A percentile compares a stretch with the other conserved stretches of the same genome.
Evolutionary conservation across 345 rosid genomes (phyloP).

Genomic region (Luvunga scandens): DNA sequence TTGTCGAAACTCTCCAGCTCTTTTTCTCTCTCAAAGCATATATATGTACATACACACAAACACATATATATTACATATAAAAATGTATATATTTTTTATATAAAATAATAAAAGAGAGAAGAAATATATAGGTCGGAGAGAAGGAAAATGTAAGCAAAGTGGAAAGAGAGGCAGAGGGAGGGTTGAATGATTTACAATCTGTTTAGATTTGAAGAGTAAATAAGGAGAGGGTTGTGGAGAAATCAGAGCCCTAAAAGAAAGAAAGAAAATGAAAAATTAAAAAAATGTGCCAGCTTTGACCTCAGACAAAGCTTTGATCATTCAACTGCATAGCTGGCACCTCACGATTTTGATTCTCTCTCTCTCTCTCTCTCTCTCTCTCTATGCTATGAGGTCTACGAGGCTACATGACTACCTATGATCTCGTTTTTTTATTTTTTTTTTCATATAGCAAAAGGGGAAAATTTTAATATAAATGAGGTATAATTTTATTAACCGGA

Average conservation of each 20-base stretch:
- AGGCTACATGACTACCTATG: not conserved
- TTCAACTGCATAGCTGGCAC: slow-evolving; percentile 81
- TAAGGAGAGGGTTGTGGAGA: slow-evolving; percentile 26
- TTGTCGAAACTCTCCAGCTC: slow-evolving; percentile 9
- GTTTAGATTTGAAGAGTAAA: slow-evolving; percentile 6
- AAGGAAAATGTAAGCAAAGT: slow-evolving; percentile 29
- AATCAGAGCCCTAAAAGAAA: slow-evolving; percentile 6
- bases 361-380: slow-evolving; percentile 15
- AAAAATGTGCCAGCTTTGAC: slow-evolving; percentile 75
- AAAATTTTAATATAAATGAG: not conserved
- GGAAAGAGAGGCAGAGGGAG: slow-evolving; percentile 15
- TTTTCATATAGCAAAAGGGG: not conserved
- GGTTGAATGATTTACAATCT: slow-evolving; percentile 9
- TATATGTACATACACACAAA: too few species aligned
- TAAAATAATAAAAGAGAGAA: slow-evolving; percentile 1
- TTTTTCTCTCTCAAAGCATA: slow-evolving; percentile 15
- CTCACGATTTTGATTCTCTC: slow-evolving; percentile 53
- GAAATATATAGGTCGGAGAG: slow-evolving; percentile 24
- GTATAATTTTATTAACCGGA: slow-evolving; percentile 15
- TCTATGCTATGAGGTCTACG: slow-evolving; percentile 25
- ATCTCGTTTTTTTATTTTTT: not conserved
- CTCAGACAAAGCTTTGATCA: slow-evolving; percentile 67
- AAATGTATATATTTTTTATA: not conserved
- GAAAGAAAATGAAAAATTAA: not conserved
- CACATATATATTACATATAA: too few species aligned